Percentiles rank a stretch among this genome's conserved stretches.
Evolutionary conservation across 1,139 yeast genomes (phyloP).

Genomic region (Magnusiomyces starmeri): DNA sequence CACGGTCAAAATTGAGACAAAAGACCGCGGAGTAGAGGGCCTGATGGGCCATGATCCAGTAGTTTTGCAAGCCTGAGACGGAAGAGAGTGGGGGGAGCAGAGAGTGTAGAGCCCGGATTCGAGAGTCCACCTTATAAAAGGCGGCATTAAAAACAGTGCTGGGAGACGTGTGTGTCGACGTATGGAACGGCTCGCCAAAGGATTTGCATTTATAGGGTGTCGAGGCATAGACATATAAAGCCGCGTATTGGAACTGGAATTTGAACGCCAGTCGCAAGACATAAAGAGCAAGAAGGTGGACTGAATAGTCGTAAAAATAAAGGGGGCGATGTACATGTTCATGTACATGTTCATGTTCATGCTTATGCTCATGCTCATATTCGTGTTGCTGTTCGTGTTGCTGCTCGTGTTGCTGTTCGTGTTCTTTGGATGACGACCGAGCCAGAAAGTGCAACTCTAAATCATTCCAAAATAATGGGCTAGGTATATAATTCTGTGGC

Average conservation of each 20-base stretch:
- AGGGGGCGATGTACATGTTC: background rate
- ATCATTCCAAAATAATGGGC: background rate
- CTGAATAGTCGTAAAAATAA: background rate
- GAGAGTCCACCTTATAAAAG: background rate
- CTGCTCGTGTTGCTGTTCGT: background rate
- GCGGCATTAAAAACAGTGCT: background rate
- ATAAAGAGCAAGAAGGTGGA: conserved; percentile 4
- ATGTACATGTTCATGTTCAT: background rate
- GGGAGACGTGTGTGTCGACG: background rate
- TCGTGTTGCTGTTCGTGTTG: background rate
- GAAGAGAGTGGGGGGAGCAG: conserved; percentile 4
- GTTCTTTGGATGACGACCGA: no score
- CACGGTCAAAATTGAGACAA: conserved; percentile 4
- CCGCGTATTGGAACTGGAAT: background rate
- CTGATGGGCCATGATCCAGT: conserved; percentile 6
- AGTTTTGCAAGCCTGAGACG: background rate
- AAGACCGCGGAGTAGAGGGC: conserved; percentile 6
- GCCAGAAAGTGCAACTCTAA: background rate
- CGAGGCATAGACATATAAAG: no score
- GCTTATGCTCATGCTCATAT: background rate
- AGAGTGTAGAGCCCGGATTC: conserved; percentile 2
- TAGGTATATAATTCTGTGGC: conserved; percentile 7
- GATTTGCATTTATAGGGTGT: no score
- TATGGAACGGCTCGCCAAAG: background rate
- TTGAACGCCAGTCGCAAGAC: conserved; percentile 7